Conservation (phyloP, 768 basidiomycete genomes). For the Aureoboletus auriporus region DNA sequence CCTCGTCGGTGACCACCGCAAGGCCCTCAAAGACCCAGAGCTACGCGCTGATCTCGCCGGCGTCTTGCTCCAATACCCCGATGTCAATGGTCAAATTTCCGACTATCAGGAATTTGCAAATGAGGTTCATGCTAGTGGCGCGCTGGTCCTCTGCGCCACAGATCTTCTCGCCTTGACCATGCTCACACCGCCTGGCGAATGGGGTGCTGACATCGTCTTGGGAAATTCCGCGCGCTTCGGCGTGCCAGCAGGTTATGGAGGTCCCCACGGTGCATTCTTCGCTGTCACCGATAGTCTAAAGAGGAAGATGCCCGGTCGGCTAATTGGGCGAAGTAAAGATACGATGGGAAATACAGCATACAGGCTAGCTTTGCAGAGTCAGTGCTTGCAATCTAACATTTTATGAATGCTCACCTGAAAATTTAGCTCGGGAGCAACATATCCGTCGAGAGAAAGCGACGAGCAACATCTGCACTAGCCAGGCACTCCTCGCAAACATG, state of each 20-base stretch:
- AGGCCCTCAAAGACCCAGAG: constrained; percentile 47
- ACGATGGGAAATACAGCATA: constrained; percentile 83
- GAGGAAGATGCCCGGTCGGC: constrained; percentile 96
- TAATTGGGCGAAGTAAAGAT: constrained; percentile 90
- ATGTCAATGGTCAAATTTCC: constrained; percentile 78
- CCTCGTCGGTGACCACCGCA: constrained; percentile 57
- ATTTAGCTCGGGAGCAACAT: constrained; percentile 87
- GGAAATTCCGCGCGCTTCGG: constrained; percentile 97
- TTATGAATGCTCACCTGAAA: constrained; percentile 6
- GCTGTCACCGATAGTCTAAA: constrained; percentile 89
- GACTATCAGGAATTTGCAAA: constrained; percentile 67
- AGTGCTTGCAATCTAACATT: constrained; percentile 27
- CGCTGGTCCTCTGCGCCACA: constrained; percentile 83
- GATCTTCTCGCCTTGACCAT: constrained; percentile 91
- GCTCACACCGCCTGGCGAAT: constrained; percentile 95
- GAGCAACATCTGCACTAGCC: constrained; percentile 96
- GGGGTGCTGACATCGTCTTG: constrained; percentile 94
- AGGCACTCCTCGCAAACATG: constrained; percentile 98
- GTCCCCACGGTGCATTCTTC: constrained; percentile 97
- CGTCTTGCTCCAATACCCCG: constrained; percentile 90
- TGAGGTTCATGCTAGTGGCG: constrained; percentile 67
- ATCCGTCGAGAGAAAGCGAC: constrained; percentile 98
- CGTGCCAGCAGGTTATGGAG: constrained; percentile 95
- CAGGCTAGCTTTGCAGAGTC: constrained; percentile 90
- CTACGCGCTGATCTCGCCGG: constrained; percentile 71